Evolutionary conservation across 2,329 filamentous ascomycete genomes (phyloP), one percentile per base, ranked within the genome.

Genomic region (Neodidymelliopsis sp.): DNA sequence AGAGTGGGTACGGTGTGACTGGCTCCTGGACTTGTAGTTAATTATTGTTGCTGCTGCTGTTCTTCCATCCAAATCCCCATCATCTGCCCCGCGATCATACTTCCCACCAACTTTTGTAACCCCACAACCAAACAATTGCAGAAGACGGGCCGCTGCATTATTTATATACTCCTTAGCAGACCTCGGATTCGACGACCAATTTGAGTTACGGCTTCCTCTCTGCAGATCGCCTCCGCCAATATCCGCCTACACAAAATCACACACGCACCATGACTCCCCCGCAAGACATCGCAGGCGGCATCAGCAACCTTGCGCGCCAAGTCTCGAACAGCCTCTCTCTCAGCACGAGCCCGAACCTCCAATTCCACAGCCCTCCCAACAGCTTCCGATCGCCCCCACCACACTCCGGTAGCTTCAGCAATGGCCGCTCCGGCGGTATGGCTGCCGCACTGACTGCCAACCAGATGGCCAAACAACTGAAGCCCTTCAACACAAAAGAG

Each of bases 401-500:
- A 16, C 29, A 33, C 2, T 37, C 62, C 37, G 75, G 60, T 28
- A 63, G 62, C 58, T 66, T 61, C 36, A 54, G 50, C 66, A 48
- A 75, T 70, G 43, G 70, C 77, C 36, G 72, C 63, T 50, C 75
- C 74, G 59, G 52, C 37, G 67, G 60, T 41, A 36, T 53, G 4
- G 19, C 45, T 13, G 52, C 25, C 28, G 24, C 39, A 3, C 47
- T 51, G n/a, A 53, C 54, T n/a, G 59, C 74, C 30, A 75, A 81
- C 25, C 62, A 65, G 41, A 37, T 63, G 37, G 65, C 78, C 8
- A 97, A 96, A 77, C 88, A 88, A 61, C 79, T 99, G 62, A 97
- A 97, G 79, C 94, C 94, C 12, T 99, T 99, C 77, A 88, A 93
- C 70, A 94, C 91, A 16, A 86, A 93, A 69, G 93, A 97, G 70